Evolutionary conservation across 768 basidiomycete species (phyloP), one percentile per base, ranked within the genome.

Genomic region (Kwoniella dendrophila): DNA sequence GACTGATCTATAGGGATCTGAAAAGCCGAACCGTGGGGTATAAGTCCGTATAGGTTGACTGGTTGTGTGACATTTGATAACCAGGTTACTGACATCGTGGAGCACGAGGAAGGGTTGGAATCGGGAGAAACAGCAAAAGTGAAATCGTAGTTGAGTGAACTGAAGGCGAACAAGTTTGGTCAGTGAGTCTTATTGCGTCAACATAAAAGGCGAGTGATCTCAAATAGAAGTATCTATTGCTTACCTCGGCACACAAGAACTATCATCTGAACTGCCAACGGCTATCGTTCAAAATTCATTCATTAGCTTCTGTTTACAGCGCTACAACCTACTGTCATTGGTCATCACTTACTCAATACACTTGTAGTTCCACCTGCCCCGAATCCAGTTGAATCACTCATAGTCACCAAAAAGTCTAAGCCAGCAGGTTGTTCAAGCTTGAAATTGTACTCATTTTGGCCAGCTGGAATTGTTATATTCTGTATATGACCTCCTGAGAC

Each of bases 21-120:
- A 56, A 70, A 78, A 4, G 76, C 66, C 14, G 71, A 65, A n/a
- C 77, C 77, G 38, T 66, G 59, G 6, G 77, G 77, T 32, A 78
- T 76, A 45, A 78, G 52, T 7, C 77, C 77, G 67, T 69, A 73
- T 4, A 78, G 58, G 27, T 63, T 30, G 18, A 76, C 67, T 1
- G 77, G 77, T n/a, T 64, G 53, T 3, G 75, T 73, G 29, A 63
- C 73, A 24, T 68, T 75, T 44, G 57, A 32, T n/a, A 65, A 40
- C 75, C 75, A 76, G 5, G 62, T 58, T 48, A 78, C 52, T 20
- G 58, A 26, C 62, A 71, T 53, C 49, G 56, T 49, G 2, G 45
- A 36, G 44, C 77, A 78, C 59, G 73, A 68, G 2, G 63, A 38
- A 11, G 75, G 75, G 24, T 66, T 68, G n/a, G 62, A 40, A 29